Evolutionary conservation across 805 yeast genomes (phyloP), one percentile per base, ranked within the genome.

Genomic region (Yamadazyma ubonensis): DNA sequence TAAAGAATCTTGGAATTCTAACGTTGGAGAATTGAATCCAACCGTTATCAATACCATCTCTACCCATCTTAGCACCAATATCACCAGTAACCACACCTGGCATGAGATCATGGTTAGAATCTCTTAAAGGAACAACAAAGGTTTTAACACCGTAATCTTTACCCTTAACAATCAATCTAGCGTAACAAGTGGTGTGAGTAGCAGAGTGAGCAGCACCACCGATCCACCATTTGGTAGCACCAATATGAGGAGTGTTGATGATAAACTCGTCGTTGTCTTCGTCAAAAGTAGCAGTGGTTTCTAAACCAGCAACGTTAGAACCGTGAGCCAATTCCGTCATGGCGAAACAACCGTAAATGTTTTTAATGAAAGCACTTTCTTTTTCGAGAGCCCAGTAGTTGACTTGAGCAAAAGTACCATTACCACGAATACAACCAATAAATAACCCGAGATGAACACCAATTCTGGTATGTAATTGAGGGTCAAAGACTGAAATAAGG

Each of bases 391-490:
- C 76, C 97, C 97, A 90, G 66, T 84, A 91, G 30, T 79, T 69
- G 52, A 84, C 76, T 70, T 90, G 98, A 40, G 79, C 84, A 29
- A 76, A 74, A 6, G 97, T 83, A 48, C 96, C 98, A 53, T 86
- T 84, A 45, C 96, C 96, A 49, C 83, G 78, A 42, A 90, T 67
- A 42, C 96, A 86, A 39, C 81, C 79, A 41, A 87, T 71, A 58
- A 91, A 91, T 41, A 90, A 72, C 2, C 96, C 96, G 48, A 83
- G 70, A 67, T 90, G 96, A 39, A 90, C 90, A 26, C 96, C 96
- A 35, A 86, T 63, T 53, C 98, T 76, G 26, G 97, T 91, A 38
- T 81, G 79, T 33, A 86, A 67, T 50, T 81, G 82, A n/a, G 96
- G 95, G 61, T 91, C 97, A 45, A 81, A 73, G 25, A 81, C 68